Base-by-base conservation (phyloP, 805 yeast species). In the Myxozyma neotropica region DNA sequence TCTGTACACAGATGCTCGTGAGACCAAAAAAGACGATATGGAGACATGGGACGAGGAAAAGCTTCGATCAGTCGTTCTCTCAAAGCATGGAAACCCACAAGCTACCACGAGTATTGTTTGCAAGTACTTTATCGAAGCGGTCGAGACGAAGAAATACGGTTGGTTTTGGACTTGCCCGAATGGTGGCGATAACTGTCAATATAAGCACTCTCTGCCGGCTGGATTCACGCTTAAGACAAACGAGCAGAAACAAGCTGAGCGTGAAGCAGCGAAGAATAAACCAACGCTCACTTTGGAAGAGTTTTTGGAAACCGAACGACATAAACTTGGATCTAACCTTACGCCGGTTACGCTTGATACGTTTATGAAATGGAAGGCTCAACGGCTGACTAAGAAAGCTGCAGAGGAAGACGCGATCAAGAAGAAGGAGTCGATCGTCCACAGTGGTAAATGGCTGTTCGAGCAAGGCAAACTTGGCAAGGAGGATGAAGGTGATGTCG, bases 141-240 rank as follows among this genome's bases (percentile, higher is more conserved):
- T 94, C 58, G 99, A 94, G 72, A 90, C 91, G 71, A 94, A 93
- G 59, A 93, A 93, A 72, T 94, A 94, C 73, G 99, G 99, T 71
- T 94, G 99, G 99, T 92, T 94, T 76, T 94, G 99, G 99, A 80
- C 82, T 21, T 94, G 99, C 78, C 99, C 99, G 27, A 89, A 89
- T 68, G 92, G 93, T 42, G 97, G 96, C 66, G 84, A 87, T 62
- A 87, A 83, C 61, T 94, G 99, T 83, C 93, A 87, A 79, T 94
- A 94, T 78, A 86, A 83, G 75, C 99, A 94, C 75, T 88, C 97
- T 7, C 80, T 94, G 71, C 99, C 99, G 42, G 92, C 95, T 48
- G 99, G 99, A 0, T 95, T 91, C 75, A 95, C 89, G 59, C 82
- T 94, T 77, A 94, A 94, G 80, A 95, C 99, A 38, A 93, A 92